Evolutionary conservation across 805 yeast genomes (phyloP).

Genomic region (Ogataea methylovora): DNA sequence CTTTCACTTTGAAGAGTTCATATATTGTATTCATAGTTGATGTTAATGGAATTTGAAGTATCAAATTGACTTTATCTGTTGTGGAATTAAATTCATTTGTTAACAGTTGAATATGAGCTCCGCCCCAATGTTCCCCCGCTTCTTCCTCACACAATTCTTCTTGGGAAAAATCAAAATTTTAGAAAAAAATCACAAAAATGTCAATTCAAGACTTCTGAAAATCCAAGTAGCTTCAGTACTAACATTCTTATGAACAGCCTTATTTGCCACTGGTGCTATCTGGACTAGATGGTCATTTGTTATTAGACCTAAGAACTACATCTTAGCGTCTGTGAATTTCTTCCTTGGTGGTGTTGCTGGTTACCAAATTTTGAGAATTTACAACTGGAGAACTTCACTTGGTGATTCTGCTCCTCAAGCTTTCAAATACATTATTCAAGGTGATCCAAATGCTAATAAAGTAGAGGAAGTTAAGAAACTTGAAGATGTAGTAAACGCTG

Average conservation of each 20-base stretch:
- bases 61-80: too few relatives aligned
- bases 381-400: slow-evolving; percentile 49
- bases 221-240: neutral
- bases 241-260: slow-evolving; percentile 34
- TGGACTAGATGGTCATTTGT: slow-evolving; percentile 99
- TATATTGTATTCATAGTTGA: too few relatives aligned
- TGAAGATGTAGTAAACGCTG: slow-evolving; percentile 1
- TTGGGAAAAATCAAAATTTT: too few relatives aligned
- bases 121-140: too few relatives aligned
- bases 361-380: slow-evolving; percentile 68
- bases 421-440: slow-evolving; percentile 49
- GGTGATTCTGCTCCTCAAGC: slow-evolving; percentile 62
- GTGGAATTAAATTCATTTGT: too few relatives aligned
- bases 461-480: neutral
- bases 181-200: too few relatives aligned
- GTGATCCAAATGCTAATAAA: slow-evolving; percentile 18
- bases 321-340: slow-evolving; percentile 90
- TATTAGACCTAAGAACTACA: slow-evolving; percentile 77
- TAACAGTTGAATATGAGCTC: too few relatives aligned
- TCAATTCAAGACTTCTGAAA: too few relatives aligned
- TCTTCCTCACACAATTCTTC: too few relatives aligned
- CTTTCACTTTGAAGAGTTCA: too few relatives aligned
- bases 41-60: too few relatives aligned
- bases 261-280: slow-evolving; percentile 84
- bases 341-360: slow-evolving; percentile 90